Percentiles rank a stretch among this genome's conserved stretches.
phyloP scores from a whole-genome alignment of 2,329 filamentous ascomycete genomes.

The Sporothrix brasiliensis region DNA sequence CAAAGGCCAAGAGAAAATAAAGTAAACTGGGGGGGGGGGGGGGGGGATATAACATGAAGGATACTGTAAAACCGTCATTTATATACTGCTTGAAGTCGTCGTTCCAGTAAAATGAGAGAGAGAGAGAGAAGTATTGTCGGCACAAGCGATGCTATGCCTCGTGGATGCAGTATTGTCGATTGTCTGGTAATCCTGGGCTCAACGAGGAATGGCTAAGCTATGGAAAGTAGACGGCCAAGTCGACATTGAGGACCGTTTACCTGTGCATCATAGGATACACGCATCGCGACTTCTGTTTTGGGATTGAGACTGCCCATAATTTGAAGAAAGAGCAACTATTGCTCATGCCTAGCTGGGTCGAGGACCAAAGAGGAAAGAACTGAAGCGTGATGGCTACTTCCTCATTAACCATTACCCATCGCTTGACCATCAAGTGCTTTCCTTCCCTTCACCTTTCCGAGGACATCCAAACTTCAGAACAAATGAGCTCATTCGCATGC shows the following conservation, averaged over 20 bases:
- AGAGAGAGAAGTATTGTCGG: too few species aligned
- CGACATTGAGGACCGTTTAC: conserved; percentile 29
- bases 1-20: too few species aligned
- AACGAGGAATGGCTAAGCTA: neutral
- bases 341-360: neutral
- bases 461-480: neutral
- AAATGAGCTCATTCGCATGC: neutral
- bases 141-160: too few species aligned
- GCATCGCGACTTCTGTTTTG: neutral
- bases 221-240: neutral
- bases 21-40: too few species aligned
- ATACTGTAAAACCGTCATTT: too few species aligned
- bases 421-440: neutral
- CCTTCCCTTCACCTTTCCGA: neutral
- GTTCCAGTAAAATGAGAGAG: too few species aligned
- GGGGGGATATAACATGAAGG: too few species aligned
- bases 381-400: neutral
- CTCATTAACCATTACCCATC: neutral
- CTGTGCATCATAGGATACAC: neutral
- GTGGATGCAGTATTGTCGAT: too few species aligned
- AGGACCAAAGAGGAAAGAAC: neutral
- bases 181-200: too few species aligned
- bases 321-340: neutral
- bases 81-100: too few species aligned
- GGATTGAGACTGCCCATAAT: neutral